A percentile compares a stretch with the other conserved stretches of the same genome.
These are phyloP conservation scores for Cerioporus squamosus DNA, from an alignment of 1,284 basidiomycete genomes.

Conservation along the genomic window DNA sequence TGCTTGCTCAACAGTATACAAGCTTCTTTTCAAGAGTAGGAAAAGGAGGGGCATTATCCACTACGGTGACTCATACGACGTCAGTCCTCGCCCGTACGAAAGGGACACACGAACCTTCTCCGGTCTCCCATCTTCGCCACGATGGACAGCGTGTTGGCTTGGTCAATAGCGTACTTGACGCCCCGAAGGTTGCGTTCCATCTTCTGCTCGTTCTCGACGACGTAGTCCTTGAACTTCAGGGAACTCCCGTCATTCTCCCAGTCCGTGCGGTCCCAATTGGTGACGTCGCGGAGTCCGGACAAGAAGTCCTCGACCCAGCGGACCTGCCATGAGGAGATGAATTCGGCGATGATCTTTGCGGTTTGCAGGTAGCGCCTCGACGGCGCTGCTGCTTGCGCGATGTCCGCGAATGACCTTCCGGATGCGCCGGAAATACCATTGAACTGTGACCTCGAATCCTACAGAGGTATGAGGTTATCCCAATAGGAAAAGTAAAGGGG, in stretches of 20 bases:
- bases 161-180: slow-evolving; percentile 30
- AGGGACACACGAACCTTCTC: slow-evolving; percentile 23
- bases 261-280: not conserved
- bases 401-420: slow-evolving; percentile 1
- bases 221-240: slow-evolving; percentile 23
- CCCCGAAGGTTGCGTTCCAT: slow-evolving; percentile 19
- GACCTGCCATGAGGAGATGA: not conserved
- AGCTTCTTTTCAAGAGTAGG: slow-evolving; percentile 7
- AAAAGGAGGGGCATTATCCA: slow-evolving; percentile 15
- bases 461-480: not conserved
- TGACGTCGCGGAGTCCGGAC: not conserved
- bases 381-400: not conserved
- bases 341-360: not conserved
- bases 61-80: not conserved
- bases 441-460: slow-evolving; percentile 15
- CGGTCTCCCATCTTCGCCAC: slow-evolving; percentile 16
- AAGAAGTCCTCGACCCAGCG: slow-evolving; percentile 1
- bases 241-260: slow-evolving; percentile 4
- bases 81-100: too few relatives aligned
- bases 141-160: slow-evolving; percentile 22
- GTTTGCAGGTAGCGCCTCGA: not conserved
- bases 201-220: slow-evolving; percentile 23
- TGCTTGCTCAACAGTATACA: slow-evolving; percentile 6
- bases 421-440: slow-evolving; percentile 22
- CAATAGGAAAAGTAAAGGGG: too few relatives aligned